Conservation (phyloP, 306 rosid species). For the Vigna hirtella region DNA sequence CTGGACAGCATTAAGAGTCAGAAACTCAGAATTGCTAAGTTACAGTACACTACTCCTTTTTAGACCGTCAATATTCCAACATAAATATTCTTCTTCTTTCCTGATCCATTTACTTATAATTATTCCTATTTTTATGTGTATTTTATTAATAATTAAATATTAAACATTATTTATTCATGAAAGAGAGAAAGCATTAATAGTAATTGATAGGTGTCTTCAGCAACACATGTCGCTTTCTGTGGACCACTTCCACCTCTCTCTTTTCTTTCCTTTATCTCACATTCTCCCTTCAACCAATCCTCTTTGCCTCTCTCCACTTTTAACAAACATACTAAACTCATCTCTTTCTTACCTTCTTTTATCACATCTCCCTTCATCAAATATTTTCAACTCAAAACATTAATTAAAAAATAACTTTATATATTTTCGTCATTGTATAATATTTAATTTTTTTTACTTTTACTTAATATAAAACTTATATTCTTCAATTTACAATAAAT, state of each 20-base stretch:
- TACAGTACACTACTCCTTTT: neutral
- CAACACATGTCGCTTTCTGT: constrained; percentile 52
- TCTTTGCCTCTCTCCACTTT: constrained; percentile 8
- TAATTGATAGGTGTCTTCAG: constrained; percentile 35
- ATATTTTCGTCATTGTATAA: too few species aligned
- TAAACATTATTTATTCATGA: neutral
- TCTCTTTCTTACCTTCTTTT: too few species aligned
- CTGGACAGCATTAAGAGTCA: constrained; percentile 39
- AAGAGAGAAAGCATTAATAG: neutral
- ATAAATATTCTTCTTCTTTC: neutral
- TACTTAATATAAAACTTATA: too few species aligned
- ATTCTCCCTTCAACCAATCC: neutral
- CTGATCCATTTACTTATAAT: too few species aligned
- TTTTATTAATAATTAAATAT: too few species aligned
- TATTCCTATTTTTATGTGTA: too few species aligned
- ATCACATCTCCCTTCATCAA: too few species aligned
- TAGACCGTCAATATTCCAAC: neutral
- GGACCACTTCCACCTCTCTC: constrained; percentile 33
- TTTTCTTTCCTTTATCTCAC: constrained; percentile 36
- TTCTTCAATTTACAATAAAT: too few species aligned
- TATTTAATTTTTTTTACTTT: too few species aligned
- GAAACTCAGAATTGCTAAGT: constrained; percentile 14
- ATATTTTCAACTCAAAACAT: too few species aligned
- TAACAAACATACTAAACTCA: neutral
- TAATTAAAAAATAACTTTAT: too few species aligned